These are phyloP conservation scores for Dipodascus geniculatus DNA, from an alignment of 805 yeast species.

Conservation along the genomic window DNA sequence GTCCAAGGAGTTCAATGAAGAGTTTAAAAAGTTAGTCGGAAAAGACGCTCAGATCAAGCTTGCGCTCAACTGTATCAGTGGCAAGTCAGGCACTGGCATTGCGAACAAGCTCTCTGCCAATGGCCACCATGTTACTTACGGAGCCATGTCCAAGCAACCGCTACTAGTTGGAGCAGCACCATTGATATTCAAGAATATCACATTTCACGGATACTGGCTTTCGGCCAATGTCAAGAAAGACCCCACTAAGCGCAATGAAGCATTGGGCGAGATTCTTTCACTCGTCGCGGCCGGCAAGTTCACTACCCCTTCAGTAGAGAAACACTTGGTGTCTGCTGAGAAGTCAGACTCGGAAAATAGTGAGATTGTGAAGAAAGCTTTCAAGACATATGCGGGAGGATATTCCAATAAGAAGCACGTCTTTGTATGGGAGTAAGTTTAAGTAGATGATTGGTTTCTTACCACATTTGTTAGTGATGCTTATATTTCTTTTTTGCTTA, in stretches of 20 bases:
- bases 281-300: slow-evolving; percentile 50
- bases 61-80: slow-evolving; percentile 91
- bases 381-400: slow-evolving; percentile 31
- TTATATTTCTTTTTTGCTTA: no score
- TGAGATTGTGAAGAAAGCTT: slow-evolving; percentile 32
- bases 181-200: slow-evolving; percentile 80
- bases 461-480: no score
- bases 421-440: slow-evolving; percentile 20
- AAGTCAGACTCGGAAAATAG: slow-evolving; percentile 33
- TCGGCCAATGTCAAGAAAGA: slow-evolving; percentile 50
- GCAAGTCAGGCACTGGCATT: slow-evolving; percentile 67
- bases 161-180: slow-evolving; percentile 81
- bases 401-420: slow-evolving; percentile 31
- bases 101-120: slow-evolving; percentile 69
- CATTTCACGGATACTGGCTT: slow-evolving; percentile 89
- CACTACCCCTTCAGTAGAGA: slow-evolving; percentile 35
- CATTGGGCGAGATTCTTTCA: slow-evolving; percentile 43
- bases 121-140: slow-evolving; percentile 81
- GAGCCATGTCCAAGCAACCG: slow-evolving; percentile 96
- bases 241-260: slow-evolving; percentile 46
- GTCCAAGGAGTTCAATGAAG: slow-evolving; percentile 47
- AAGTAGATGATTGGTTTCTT: neutral
- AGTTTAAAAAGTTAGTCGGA: slow-evolving; percentile 34
- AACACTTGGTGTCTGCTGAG: slow-evolving; percentile 26
- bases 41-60: slow-evolving; percentile 49